A percentile compares a stretch with the other conserved stretches of the same genome.
These are phyloP conservation scores for Eucalyptus pauciflora DNA, from an alignment of 345 rosid genomes.

Conservation along the genomic window DNA sequence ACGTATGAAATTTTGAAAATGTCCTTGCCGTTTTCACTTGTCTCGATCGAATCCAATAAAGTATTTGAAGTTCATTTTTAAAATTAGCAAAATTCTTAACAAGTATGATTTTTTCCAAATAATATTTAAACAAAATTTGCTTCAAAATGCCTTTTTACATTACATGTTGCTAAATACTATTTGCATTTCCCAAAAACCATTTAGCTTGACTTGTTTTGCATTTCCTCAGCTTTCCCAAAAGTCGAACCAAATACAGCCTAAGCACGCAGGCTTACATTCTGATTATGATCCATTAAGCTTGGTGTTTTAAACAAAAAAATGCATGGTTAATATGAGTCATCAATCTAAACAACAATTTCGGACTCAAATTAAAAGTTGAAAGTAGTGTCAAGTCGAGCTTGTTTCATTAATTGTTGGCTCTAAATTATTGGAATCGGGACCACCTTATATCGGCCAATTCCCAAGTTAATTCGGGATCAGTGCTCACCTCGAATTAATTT, in stretches of 20 bases:
- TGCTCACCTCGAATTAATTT: neutral
- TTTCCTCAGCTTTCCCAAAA: neutral
- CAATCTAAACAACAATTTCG: neutral
- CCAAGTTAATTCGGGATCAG: neutral
- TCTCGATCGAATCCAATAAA: neutral
- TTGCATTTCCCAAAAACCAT: neutral
- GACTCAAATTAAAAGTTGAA: neutral
- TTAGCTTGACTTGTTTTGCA: neutral
- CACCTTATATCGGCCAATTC: neutral
- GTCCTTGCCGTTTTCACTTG: neutral
- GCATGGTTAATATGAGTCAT: neutral
- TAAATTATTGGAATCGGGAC: neutral
- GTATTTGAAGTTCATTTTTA: neutral
- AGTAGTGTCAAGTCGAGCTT: accelerated
- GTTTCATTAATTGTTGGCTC: neutral
- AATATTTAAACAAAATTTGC: neutral
- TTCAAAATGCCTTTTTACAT: neutral
- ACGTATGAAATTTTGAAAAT: neutral
- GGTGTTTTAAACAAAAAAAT: neutral
- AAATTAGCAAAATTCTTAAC: neutral
- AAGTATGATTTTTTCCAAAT: neutral
- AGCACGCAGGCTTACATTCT: neutral
- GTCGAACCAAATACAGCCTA: neutral
- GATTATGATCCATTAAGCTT: neutral
- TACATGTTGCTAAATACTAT: neutral